phyloP scores from a whole-genome alignment of 2,329 filamentous ascomycete genomes.

The Penicillium brasilianum region DNA sequence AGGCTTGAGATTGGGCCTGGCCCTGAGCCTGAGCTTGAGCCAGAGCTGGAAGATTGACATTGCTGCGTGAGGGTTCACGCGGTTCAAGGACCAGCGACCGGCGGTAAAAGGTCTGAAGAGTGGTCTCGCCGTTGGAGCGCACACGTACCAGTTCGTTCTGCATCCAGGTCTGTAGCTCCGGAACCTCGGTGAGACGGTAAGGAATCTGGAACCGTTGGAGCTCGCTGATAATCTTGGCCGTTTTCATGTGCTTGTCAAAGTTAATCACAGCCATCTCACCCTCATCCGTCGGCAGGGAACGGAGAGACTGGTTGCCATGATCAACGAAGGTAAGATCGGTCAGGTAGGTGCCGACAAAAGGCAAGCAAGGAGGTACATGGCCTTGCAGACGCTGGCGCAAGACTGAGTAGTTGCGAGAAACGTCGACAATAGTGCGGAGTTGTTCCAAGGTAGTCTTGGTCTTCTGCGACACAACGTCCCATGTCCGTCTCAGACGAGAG shows the following conservation, averaged over 20 bases:
- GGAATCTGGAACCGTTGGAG: slow-evolving; percentile 95
- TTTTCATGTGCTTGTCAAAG: slow-evolving; percentile 95
- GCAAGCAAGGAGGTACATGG: slow-evolving; percentile 88
- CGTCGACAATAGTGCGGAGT: slow-evolving; percentile 84
- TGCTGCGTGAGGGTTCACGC: slow-evolving; percentile 38
- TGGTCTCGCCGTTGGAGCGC: slow-evolving; percentile 66
- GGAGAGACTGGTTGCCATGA: slow-evolving; percentile 86
- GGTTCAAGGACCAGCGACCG: slow-evolving; percentile 86
- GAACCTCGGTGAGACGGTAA: slow-evolving; percentile 79
- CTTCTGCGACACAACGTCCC: slow-evolving; percentile 85
- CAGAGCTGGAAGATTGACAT: slow-evolving; percentile 27
- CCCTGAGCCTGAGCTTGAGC: slow-evolving; percentile 21
- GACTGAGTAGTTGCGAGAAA: slow-evolving; percentile 86
- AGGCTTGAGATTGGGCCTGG: not conserved
- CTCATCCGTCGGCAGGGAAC: slow-evolving; percentile 72
- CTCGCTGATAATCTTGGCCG: slow-evolving; percentile 93
- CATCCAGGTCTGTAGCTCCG: slow-evolving; percentile 93
- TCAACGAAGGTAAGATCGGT: slow-evolving; percentile 97
- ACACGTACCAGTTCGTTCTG: slow-evolving; percentile 79
- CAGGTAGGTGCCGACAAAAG: slow-evolving; percentile 94
- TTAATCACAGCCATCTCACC: slow-evolving; percentile 82
- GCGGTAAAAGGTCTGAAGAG: slow-evolving; percentile 73
- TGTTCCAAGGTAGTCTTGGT: slow-evolving; percentile 78
- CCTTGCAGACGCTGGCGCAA: slow-evolving; percentile 82
- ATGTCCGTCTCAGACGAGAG: slow-evolving; percentile 83